These are phyloP conservation scores for Cladorrhinum sp. DNA, from an alignment of 2,329 filamentous ascomycete species.

Conservation along the genomic window DNA sequence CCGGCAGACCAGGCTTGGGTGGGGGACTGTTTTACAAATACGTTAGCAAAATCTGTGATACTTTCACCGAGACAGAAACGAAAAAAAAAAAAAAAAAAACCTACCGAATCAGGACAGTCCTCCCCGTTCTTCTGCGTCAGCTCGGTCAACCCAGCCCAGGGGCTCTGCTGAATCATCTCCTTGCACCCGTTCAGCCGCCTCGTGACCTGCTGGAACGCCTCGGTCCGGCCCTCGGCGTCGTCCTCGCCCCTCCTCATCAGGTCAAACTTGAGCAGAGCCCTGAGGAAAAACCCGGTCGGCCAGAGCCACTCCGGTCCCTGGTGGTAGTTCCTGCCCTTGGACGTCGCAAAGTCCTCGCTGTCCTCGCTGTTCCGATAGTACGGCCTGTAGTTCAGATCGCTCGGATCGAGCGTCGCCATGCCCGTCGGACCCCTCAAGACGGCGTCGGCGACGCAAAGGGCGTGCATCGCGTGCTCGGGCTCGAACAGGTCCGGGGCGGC, in stretches of 20 bases:
- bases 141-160: constrained; percentile 90
- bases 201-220: constrained; percentile 94
- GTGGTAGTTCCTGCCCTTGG: constrained; percentile 96
- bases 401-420: constrained; percentile 93
- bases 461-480: constrained; percentile 70
- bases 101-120: constrained; percentile 81
- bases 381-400: constrained; percentile 87
- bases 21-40: constrained; percentile 60
- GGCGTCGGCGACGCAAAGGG: constrained; percentile 76
- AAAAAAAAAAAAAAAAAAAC: constrained; percentile 35
- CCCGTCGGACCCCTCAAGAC: constrained; percentile 81
- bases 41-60: constrained; percentile 15
- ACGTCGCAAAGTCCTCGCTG: constrained; percentile 82
- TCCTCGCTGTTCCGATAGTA: constrained; percentile 96
- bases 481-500: constrained; percentile 88
- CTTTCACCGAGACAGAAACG: not conserved
- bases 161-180: constrained; percentile 71
- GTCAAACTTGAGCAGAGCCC: constrained; percentile 88
- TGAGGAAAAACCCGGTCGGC: constrained; percentile 93
- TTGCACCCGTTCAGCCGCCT: constrained; percentile 79
- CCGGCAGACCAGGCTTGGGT: constrained; percentile 96
- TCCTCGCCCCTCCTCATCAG: constrained; percentile 61
- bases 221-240: constrained; percentile 64
- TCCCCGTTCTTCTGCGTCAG: constrained; percentile 87
- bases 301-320: constrained; percentile 98